These are phyloP conservation scores for Thymus mandschuricus DNA, from an alignment of 257 asterid genomes.

Conservation along the genomic window DNA sequence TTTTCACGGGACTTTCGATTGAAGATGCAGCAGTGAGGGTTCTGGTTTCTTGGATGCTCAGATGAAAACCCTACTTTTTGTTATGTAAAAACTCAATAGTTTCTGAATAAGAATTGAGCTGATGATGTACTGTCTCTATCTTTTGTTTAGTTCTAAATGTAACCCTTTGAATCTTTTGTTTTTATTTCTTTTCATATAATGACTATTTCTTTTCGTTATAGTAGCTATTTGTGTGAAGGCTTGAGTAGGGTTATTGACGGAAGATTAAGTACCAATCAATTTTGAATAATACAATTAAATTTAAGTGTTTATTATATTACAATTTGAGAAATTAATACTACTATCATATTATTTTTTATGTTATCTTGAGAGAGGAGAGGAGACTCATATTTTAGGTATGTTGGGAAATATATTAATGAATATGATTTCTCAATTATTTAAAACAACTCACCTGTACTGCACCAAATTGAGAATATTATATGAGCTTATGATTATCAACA, in stretches of 20 bases:
- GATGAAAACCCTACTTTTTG: neutral
- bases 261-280: too few species aligned
- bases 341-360: too few species aligned
- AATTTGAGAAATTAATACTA: too few species aligned
- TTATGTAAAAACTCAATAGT: neutral
- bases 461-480: constrained; percentile 6
- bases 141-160: neutral
- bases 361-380: too few species aligned
- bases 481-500: neutral
- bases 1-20: neutral
- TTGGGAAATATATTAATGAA: neutral
- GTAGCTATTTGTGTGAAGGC: neutral
- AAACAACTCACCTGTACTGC: constrained; percentile 11
- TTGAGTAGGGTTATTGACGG: too few species aligned
- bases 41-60: neutral
- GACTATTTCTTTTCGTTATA: neutral
- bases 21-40: neutral
- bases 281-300: too few species aligned
- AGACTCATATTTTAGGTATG: neutral
- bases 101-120: constrained; percentile 7
- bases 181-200: neutral
- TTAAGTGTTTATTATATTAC: too few species aligned
- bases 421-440: neutral
- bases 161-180: neutral
- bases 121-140: neutral